Conservation (phyloP, 257 asterid species). For the Striga asiatica region DNA sequence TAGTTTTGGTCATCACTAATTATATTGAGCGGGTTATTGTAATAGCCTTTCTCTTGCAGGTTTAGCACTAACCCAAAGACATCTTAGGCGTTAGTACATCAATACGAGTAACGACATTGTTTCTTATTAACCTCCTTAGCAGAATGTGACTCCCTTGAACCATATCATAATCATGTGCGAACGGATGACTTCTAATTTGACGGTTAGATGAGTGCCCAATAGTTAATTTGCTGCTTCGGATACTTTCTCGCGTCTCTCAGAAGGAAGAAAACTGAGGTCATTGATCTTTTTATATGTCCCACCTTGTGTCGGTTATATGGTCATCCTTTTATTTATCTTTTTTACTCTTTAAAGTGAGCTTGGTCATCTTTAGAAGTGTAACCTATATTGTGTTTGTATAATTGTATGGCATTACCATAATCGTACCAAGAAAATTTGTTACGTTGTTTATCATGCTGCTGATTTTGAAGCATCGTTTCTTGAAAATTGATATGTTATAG, state of each 20-base stretch:
- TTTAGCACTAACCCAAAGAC: slow-evolving; percentile 89
- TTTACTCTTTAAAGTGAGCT: no score
- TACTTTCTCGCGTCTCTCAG: slow-evolving; percentile 58
- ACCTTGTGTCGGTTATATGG: slow-evolving; percentile 6
- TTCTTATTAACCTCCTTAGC: slow-evolving; percentile 14
- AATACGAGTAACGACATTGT: slow-evolving; percentile 58
- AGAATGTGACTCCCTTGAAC: slow-evolving; percentile 30
- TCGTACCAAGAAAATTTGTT: neutral
- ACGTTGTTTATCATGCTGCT: neutral
- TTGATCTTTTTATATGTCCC: slow-evolving; percentile 9
- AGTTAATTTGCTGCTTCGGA: slow-evolving; percentile 48
- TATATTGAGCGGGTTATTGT: slow-evolving; percentile 10
- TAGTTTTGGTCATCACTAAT: neutral
- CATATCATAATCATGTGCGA: slow-evolving; percentile 24
- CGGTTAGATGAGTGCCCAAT: slow-evolving; percentile 27
- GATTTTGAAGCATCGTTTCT: neutral
- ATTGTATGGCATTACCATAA: neutral
- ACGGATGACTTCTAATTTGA: slow-evolving; percentile 20
- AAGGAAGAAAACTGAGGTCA: slow-evolving; percentile 68
- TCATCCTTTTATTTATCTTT: no score
- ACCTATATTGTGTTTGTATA: no score
- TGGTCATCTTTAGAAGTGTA: no score
- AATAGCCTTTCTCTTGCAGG: slow-evolving; percentile 33
- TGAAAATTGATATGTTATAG: neutral
- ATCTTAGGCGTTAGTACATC: slow-evolving; percentile 95